Evolutionary conservation across 441 rosid genomes (phyloP), one percentile per base, ranked within the genome.

Genomic region (Erysimum pusillum): DNA sequence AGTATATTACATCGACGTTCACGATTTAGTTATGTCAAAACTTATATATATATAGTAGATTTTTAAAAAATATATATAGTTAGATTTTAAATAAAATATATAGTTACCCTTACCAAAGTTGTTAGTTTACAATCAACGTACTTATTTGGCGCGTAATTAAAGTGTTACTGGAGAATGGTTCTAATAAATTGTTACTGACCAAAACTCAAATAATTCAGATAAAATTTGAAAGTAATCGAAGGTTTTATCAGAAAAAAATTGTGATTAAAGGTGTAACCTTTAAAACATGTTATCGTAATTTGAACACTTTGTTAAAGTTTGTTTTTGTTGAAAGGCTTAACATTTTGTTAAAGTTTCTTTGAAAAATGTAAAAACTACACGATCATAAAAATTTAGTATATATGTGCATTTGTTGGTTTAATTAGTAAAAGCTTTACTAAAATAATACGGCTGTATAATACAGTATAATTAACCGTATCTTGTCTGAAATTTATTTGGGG

Each of bases 401-500:
- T 46, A 74, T 20, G 51, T 46, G 20, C 10, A 6, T 35, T n/a
- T 46, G n/a, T 46, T 11, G 11, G 13, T 41, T 13, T 12, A 41
- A 28, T 3, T 28, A 3, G 5, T 41, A 11, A 41, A 10, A 7
- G 25, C 38, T 48, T 66, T 51, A 44, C 48, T 18, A 45, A 45
- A 45, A 28, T 35, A 76, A 51, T 75, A 41, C 8, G 25, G 11
- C 20, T 39, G 25, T 46, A 15, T 45, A 71, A 6, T 4, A 39
- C 13, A 9, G n/a, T n/a, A n/a, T n/a, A n/a, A 31, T 5, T 32
- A 58, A 46, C 20, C 51, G 52, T 31, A 36, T 5, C 6, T 77
- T 41, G 53, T 44, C 39, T 56, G 53, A 70, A 45, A 64, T n/a
- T 13, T 10, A 42, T 44, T 63, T 39, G 63, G 73, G 41, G 42